These are phyloP conservation scores for Cicer cuneatum DNA, from an alignment of 306 rosid species.

Conservation along the genomic window DNA sequence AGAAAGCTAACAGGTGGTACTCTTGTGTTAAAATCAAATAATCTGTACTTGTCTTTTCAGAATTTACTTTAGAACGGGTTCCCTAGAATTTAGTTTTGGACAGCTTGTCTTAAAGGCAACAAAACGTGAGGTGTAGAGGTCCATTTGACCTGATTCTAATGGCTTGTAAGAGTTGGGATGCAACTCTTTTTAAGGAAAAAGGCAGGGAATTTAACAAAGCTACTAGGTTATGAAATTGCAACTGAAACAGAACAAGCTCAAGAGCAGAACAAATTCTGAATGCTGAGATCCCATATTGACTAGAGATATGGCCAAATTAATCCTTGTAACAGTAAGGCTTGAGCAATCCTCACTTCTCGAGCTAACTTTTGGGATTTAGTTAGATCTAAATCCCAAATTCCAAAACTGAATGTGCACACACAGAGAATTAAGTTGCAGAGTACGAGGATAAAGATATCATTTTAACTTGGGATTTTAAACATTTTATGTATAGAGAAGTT, in stretches of 20 bases:
- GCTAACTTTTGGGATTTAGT: too few relatives aligned
- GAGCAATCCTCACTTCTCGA: background rate
- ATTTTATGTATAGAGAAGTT: background rate
- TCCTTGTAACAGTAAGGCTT: background rate
- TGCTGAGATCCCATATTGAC: background rate
- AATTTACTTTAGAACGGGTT: background rate
- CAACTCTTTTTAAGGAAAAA: background rate
- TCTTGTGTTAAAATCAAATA: background rate
- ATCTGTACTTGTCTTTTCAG: too few relatives aligned
- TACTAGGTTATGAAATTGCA: background rate
- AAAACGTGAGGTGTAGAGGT: background rate
- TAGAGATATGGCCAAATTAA: background rate
- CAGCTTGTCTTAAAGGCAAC: background rate
- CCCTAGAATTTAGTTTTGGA: background rate
- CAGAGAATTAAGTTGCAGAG: background rate
- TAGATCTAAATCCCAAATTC: too few relatives aligned
- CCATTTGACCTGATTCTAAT: background rate
- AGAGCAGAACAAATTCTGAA: background rate
- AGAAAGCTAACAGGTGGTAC: background rate
- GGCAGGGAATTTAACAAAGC: background rate
- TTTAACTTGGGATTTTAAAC: background rate
- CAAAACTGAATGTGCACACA: too few relatives aligned
- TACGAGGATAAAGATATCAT: too few relatives aligned
- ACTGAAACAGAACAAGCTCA: background rate
- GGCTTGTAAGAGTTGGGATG: constrained; percentile 11